A percentile compares a stretch with the other conserved stretches of the same genome.
Evolutionary conservation across 164 flowering plant genomes (phyloP).

Genomic region (Liquidambar formosana): DNA sequence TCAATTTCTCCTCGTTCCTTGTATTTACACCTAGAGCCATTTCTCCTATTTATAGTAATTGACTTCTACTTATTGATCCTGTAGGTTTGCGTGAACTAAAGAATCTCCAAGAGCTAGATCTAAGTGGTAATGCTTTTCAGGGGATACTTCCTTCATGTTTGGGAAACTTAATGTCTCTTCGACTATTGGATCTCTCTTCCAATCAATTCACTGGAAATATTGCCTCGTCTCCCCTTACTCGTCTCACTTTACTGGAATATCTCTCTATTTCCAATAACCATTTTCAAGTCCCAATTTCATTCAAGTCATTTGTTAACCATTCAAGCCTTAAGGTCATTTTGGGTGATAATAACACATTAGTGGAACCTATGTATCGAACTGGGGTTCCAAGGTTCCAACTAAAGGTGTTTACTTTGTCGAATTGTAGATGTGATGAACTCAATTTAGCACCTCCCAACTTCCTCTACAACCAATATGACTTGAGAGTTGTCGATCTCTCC

Average conservation of each 20-base stretch:
- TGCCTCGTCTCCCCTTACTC: neutral
- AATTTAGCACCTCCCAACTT: slow-evolving; percentile 11
- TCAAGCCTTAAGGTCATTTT: slow-evolving; percentile 4
- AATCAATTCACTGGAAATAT: slow-evolving; percentile 18
- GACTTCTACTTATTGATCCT: neutral
- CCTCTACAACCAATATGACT: slow-evolving; percentile 12
- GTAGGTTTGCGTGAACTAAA: slow-evolving; percentile 15
- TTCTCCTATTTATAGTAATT: no score
- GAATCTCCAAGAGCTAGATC: slow-evolving; percentile 19
- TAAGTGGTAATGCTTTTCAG: neutral
- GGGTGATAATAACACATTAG: no score
- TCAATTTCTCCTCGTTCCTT: no score
- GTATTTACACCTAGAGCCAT: no score
- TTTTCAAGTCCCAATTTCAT: slow-evolving; percentile 13
- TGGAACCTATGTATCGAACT: no score
- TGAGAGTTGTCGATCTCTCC: slow-evolving; percentile 5
- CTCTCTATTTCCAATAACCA: slow-evolving; percentile 18
- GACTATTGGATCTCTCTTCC: slow-evolving; percentile 15
- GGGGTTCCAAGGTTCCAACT: slow-evolving; percentile 13
- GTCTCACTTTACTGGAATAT: slow-evolving; percentile 8
- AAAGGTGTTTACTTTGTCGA: neutral
- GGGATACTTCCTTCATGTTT: slow-evolving; percentile 22
- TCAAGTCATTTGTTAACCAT: slow-evolving; percentile 8
- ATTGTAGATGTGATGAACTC: no score
- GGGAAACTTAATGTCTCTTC: slow-evolving; percentile 17